Evolutionary conservation across 257 asterid genomes (phyloP).

Genomic region (Ligustrum vulgare): DNA sequence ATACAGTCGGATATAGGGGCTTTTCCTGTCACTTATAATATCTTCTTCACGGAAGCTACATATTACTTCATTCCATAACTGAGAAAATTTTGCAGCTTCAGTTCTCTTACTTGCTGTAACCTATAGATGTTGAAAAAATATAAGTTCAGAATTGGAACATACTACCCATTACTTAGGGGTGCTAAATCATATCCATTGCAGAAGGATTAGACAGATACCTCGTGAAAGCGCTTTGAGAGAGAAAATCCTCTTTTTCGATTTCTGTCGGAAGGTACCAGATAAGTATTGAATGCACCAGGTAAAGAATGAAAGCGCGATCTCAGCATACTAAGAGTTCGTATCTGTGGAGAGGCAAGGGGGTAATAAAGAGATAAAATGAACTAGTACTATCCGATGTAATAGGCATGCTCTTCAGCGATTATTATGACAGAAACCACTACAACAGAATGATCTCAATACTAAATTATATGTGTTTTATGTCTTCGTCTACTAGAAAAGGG

Average conservation of each 20-base stretch:
- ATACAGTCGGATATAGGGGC: constrained; percentile 25
- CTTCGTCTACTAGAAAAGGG: not conserved
- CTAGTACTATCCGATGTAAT: constrained; percentile 1
- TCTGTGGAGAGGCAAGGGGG: constrained; percentile 39
- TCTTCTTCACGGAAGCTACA: constrained; percentile 92
- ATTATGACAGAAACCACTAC: not conserved
- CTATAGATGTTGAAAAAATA: constrained; percentile 30
- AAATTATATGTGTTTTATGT: not conserved
- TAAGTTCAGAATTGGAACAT: not conserved
- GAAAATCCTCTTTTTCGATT: constrained; percentile 38
- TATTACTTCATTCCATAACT: constrained; percentile 65
- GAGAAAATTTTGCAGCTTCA: constrained; percentile 88
- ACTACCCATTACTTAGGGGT: not conserved
- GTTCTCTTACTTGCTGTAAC: constrained; percentile 69
- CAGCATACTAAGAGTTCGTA: constrained; percentile 84
- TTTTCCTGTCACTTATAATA: constrained; percentile 89
- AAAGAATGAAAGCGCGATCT: constrained; percentile 84
- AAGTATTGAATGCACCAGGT: constrained; percentile 87
- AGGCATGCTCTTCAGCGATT: constrained; percentile 9
- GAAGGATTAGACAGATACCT: constrained; percentile 30
- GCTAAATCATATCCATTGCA: not conserved
- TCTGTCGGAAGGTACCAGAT: constrained; percentile 61
- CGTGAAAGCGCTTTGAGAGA: constrained; percentile 36
- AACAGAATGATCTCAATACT: constrained; percentile 4
- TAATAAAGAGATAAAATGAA: constrained; percentile 16